These are phyloP conservation scores for Nadsonia fulvescens DNA, from an alignment of 805 yeast species.

Conservation along the genomic window DNA sequence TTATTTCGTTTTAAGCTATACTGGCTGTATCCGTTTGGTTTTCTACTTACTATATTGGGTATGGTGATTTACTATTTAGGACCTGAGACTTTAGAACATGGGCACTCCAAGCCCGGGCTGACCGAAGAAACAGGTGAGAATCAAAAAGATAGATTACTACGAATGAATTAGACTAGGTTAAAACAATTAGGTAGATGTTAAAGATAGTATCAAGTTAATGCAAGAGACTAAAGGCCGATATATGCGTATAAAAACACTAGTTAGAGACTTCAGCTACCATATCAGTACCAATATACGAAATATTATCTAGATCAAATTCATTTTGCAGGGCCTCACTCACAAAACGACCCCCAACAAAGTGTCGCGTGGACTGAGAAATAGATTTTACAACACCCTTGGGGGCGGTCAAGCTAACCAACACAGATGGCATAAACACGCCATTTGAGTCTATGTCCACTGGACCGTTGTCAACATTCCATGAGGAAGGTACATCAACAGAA, in stretches of 20 bases:
- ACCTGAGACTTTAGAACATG: constrained; percentile 20
- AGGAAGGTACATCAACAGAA: constrained; percentile 84
- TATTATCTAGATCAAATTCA: constrained; percentile 53
- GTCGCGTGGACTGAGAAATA: constrained; percentile 28
- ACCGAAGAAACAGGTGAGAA: too few species aligned
- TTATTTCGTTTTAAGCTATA: constrained; percentile 27
- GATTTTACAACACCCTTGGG: constrained; percentile 72
- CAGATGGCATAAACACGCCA: constrained; percentile 36
- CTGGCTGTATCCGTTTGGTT: constrained; percentile 30
- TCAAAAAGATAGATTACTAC: constrained; percentile 14
- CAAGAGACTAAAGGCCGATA: too few species aligned
- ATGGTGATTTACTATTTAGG: constrained; percentile 23
- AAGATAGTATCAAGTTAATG: too few species aligned
- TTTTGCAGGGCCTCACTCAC: constrained; percentile 47
- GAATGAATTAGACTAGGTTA: too few species aligned
- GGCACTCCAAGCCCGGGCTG: constrained; percentile 27
- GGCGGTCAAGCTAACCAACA: constrained; percentile 72
- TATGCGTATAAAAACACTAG: too few species aligned
- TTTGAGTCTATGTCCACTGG: constrained; percentile 28
- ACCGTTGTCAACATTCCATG: constrained; percentile 92
- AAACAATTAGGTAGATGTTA: too few species aligned
- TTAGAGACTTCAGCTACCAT: constrained; percentile 36
- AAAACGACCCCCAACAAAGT: constrained; percentile 85
- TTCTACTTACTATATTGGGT: constrained; percentile 25
- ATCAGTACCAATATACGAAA: constrained; percentile 37